Conservation (phyloP, 2,329 filamentous ascomycete genomes). For the Aspergillus melleus region DNA sequence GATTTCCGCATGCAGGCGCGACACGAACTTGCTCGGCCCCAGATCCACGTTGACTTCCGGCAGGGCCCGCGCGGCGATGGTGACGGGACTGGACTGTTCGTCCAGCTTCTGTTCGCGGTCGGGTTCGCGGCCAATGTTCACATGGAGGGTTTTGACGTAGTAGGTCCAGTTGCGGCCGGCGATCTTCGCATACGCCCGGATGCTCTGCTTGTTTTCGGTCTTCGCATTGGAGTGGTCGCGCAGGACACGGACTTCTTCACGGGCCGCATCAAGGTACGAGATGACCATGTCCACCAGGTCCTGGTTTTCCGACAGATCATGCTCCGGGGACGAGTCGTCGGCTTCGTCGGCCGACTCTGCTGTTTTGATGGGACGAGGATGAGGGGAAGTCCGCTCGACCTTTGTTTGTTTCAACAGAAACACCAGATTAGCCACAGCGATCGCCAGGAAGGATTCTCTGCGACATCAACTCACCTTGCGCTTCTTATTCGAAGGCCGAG, state of each 20-base stretch:
- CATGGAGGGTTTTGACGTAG: slow-evolving; percentile 50
- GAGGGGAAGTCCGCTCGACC: slow-evolving; percentile 37
- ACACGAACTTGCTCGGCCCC: slow-evolving; percentile 78
- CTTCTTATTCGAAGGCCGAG: slow-evolving; percentile 49
- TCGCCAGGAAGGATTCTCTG: neutral
- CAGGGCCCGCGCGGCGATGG: slow-evolving; percentile 44
- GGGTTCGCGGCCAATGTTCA: slow-evolving; percentile 52
- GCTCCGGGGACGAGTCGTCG: slow-evolving; percentile 43
- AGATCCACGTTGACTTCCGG: slow-evolving; percentile 79
- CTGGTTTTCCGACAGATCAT: slow-evolving; percentile 43
- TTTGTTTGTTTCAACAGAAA: slow-evolving; percentile 17
- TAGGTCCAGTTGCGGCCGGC: slow-evolving; percentile 54
- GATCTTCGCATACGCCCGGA: slow-evolving; percentile 53
- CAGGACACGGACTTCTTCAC: slow-evolving; percentile 46
- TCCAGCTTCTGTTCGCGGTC: slow-evolving; percentile 45
- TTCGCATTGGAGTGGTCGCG: slow-evolving; percentile 48
- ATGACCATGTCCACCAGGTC: slow-evolving; percentile 51
- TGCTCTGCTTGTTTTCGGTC: slow-evolving; percentile 47
- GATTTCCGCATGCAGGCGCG: slow-evolving; percentile 73
- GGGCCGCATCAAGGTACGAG: slow-evolving; percentile 45
- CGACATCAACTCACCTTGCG: slow-evolving; percentile 42
- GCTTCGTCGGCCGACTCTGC: slow-evolving; percentile 43
- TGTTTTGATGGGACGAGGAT: slow-evolving; percentile 32
- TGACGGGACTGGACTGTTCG: slow-evolving; percentile 49
- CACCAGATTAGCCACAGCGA: neutral